These are phyloP conservation scores for Bimuria novae-zelandiae DNA, from an alignment of 2,329 filamentous ascomycete species.

Conservation along the genomic window DNA sequence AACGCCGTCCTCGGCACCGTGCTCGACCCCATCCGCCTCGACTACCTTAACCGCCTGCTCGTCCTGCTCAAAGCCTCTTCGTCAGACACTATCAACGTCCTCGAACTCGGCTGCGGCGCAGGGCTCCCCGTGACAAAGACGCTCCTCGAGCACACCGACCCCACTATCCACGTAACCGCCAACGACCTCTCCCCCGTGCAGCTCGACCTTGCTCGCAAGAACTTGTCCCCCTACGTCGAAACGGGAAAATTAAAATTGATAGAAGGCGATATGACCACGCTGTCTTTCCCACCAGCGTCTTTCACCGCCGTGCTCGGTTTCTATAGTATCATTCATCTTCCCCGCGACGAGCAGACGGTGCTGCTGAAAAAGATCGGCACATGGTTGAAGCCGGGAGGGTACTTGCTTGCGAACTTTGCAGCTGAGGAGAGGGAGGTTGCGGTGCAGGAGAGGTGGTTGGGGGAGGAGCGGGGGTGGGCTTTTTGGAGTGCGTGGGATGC, in stretches of 20 bases:
- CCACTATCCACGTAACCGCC: constrained; percentile 40
- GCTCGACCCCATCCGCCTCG: constrained; percentile 26
- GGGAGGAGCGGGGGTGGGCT: constrained; percentile 40
- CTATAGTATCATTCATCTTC: constrained; percentile 62
- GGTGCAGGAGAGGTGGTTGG: constrained; percentile 40
- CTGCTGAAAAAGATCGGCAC: constrained; percentile 51
- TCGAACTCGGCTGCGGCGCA: constrained; percentile 38
- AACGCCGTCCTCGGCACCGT: constrained; percentile 22
- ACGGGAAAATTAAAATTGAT: constrained; percentile 25
- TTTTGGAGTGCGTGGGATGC: constrained; percentile 50
- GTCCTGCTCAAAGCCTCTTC: constrained; percentile 14
- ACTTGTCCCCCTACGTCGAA: constrained; percentile 17
- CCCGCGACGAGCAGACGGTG: constrained; percentile 54
- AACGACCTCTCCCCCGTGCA: constrained; percentile 52
- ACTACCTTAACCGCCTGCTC: constrained; percentile 28
- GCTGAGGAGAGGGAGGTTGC: constrained; percentile 26
- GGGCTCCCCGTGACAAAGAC: constrained; percentile 35
- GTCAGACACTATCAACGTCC: no score
- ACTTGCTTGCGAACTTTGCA: constrained; percentile 49
- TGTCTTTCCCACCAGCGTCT: constrained; percentile 39
- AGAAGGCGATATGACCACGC: constrained; percentile 50
- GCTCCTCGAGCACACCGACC: constrained; percentile 23
- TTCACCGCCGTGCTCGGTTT: constrained; percentile 59
- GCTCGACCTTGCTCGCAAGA: constrained; percentile 40
- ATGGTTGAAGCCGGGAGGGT: constrained; percentile 60